Percentiles rank a stretch among this genome's conserved stretches.
These are phyloP conservation scores for Coemansia sp. DNA, from an alignment of 192 early-diverging fungal genomes.

Conservation along the genomic window DNA sequence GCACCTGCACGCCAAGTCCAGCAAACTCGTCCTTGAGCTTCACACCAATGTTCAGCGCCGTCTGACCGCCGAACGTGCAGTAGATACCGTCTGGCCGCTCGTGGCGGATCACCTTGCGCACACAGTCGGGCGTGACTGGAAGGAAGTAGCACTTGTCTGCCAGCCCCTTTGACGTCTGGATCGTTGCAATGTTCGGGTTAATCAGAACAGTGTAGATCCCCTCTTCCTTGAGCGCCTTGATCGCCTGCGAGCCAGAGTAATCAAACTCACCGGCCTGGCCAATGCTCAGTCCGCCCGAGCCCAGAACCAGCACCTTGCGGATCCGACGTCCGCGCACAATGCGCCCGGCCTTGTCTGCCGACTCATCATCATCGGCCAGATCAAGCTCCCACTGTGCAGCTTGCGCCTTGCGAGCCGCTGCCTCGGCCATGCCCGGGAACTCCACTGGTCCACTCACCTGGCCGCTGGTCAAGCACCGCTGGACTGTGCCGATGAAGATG, in stretches of 20 bases:
- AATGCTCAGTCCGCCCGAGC: slow-evolving; percentile 95
- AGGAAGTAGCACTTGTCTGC: slow-evolving; percentile 99
- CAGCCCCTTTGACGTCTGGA: slow-evolving; percentile 96
- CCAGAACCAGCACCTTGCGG: slow-evolving; percentile 94
- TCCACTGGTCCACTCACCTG: slow-evolving; percentile 72
- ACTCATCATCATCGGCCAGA: slow-evolving; percentile 29
- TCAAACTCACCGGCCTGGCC: slow-evolving; percentile 99
- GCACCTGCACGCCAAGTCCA: slow-evolving; percentile 84
- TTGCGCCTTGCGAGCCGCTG: slow-evolving; percentile 35
- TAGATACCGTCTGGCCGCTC: slow-evolving; percentile 99
- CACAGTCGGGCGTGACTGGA: slow-evolving; percentile 92
- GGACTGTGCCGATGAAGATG: slow-evolving; percentile 79
- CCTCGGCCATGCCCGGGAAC: slow-evolving; percentile 61
- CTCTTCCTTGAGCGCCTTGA: slow-evolving; percentile 98
- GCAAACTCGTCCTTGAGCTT: slow-evolving; percentile 84
- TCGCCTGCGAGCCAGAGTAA: slow-evolving; percentile 96
- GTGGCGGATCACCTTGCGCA: slow-evolving; percentile 91
- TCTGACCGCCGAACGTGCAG: slow-evolving; percentile 98
- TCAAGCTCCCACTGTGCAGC: slow-evolving; percentile 48
- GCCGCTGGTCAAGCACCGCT: slow-evolving; percentile 65
- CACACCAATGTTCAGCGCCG: slow-evolving; percentile 96
- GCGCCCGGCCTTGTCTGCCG: slow-evolving; percentile 46
- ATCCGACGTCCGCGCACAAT: slow-evolving; percentile 61
- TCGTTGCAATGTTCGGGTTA: slow-evolving; percentile 99
- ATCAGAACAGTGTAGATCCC: slow-evolving; percentile 96